Evolutionary conservation across 2,329 filamentous ascomycete species (phyloP).

Genomic region (Aureobasidium sp.): DNA sequence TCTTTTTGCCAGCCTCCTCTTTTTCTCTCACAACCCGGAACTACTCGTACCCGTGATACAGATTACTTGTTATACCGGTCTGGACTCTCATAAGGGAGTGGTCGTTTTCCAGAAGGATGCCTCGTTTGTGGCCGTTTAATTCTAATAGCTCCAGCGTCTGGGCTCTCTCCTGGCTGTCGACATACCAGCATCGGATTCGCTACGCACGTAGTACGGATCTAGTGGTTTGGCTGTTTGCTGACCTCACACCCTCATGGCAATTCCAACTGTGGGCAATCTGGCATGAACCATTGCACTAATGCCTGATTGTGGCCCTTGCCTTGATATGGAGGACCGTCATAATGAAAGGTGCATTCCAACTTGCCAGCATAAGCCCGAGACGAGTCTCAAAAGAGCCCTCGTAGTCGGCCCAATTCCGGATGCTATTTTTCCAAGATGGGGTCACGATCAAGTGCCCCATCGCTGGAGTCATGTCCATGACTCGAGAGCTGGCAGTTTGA

Average conservation of each 20-base stretch:
- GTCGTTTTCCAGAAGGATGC: neutral
- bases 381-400: neutral
- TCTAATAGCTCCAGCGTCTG: slow-evolving; percentile 6
- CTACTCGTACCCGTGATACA: neutral
- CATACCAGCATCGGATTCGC: neutral
- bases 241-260: neutral
- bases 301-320: neutral
- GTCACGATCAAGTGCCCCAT: neutral
- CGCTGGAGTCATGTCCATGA: neutral
- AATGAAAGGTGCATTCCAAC: no score
- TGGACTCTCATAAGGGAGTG: neutral
- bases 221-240: neutral
- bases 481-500: neutral
- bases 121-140: neutral
- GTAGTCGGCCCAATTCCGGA: no score
- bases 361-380: neutral
- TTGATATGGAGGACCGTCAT: no score
- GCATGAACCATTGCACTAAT: neutral
- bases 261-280: neutral
- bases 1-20: neutral
- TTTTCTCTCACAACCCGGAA: neutral
- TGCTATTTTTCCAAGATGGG: neutral
- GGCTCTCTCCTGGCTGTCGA: neutral
- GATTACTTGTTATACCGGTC: neutral
- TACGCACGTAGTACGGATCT: neutral